These are phyloP conservation scores for Wickerhamiella lipophila DNA, from an alignment of 805 yeast species.

Conservation along the genomic window DNA sequence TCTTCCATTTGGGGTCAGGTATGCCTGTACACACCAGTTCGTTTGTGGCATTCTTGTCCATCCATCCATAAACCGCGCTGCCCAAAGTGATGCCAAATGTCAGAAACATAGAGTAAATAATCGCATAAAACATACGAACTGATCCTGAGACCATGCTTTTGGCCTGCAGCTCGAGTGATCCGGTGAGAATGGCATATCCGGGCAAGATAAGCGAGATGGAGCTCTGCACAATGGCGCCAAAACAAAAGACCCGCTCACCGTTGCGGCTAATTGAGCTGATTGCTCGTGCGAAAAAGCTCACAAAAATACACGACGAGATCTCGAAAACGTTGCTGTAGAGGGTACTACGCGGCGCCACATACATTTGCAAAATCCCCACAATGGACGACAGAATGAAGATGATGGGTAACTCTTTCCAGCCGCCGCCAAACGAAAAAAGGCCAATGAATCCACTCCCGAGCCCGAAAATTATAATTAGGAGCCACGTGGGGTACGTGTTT, in stretches of 20 bases:
- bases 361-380: slow-evolving; percentile 72
- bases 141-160: slow-evolving; percentile 86
- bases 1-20: slow-evolving; percentile 41
- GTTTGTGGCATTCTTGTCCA: slow-evolving; percentile 44
- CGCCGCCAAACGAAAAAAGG: slow-evolving; percentile 79
- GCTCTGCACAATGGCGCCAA: slow-evolving; percentile 81
- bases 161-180: slow-evolving; percentile 85
- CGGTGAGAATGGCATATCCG: slow-evolving; percentile 85
- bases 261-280: slow-evolving; percentile 66
- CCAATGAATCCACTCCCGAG: slow-evolving; percentile 69
- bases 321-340: slow-evolving; percentile 84
- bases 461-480: slow-evolving; percentile 69
- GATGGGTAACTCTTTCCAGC: slow-evolving; percentile 82
- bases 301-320: slow-evolving; percentile 80
- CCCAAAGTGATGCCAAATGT: slow-evolving; percentile 94
- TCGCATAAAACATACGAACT: slow-evolving; percentile 93
- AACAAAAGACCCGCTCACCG: slow-evolving; percentile 45
- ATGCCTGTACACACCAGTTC: slow-evolving; percentile 25
- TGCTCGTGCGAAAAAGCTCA: slow-evolving; percentile 77
- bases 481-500: slow-evolving; percentile 59
- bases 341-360: slow-evolving; percentile 68
- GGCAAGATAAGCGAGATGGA: slow-evolving; percentile 83
- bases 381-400: slow-evolving; percentile 65
- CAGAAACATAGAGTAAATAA: slow-evolving; percentile 77
- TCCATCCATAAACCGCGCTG: slow-evolving; percentile 91